Evolutionary conservation across 257 asterid genomes (phyloP).

Genomic region (Schizonepeta tenuifolia): DNA sequence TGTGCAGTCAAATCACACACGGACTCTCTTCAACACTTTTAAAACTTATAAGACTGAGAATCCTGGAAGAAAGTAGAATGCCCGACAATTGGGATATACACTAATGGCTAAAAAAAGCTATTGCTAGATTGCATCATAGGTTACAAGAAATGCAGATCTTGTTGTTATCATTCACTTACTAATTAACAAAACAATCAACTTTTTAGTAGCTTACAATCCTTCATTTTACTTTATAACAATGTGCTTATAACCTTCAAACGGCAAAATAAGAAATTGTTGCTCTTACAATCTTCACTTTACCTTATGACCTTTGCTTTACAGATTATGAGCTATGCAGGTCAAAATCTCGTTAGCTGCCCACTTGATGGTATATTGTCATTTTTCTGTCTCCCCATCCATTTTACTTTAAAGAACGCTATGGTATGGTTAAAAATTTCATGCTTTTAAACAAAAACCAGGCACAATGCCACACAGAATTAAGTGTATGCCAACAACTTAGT

Average conservation of each 20-base stretch:
- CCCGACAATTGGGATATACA: background rate
- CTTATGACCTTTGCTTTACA: no score
- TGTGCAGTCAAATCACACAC: background rate
- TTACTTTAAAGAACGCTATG: background rate
- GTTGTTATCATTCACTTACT: background rate
- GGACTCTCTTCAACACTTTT: background rate
- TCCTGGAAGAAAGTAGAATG: background rate
- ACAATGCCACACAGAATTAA: no score
- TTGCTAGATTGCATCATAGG: background rate
- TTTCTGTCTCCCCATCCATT: background rate
- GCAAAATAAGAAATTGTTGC: background rate
- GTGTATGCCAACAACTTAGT: background rate
- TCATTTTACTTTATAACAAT: constrained; percentile 13
- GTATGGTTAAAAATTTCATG: background rate
- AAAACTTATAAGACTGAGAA: background rate
- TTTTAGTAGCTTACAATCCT: background rate
- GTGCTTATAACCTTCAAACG: constrained; percentile 1
- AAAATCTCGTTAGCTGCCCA: background rate
- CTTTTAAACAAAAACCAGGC: no score
- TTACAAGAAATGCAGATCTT: background rate
- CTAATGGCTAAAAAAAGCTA: constrained; percentile 17
- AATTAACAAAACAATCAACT: background rate
- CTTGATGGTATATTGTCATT: background rate
- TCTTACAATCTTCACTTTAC: no score
- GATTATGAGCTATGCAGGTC: background rate